Evolutionary conservation across 2,329 filamentous ascomycete genomes (phyloP), one percentile per base, ranked within the genome.

Genomic region (Aspergillus sp.): DNA sequence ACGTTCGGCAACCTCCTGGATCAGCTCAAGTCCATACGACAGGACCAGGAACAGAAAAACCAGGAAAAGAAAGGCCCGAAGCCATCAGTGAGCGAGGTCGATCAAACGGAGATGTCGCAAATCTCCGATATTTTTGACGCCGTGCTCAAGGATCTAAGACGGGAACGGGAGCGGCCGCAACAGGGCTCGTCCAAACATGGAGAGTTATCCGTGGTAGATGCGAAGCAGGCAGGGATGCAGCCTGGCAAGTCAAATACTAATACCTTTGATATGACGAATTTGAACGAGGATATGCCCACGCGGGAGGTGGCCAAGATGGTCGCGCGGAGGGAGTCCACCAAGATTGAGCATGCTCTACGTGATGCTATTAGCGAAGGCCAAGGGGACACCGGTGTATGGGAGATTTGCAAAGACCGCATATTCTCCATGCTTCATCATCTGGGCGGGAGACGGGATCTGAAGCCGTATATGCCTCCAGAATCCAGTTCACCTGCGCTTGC

Each of bases 351-450:
- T 5, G 47, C 51, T 11, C 44, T 63, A 4, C 48, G 48, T 28
- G 38, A 41, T 11, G 48, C 49, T 15, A 40, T 58, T 32, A 32
- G 49, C 22, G 34, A 45, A 5, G 41, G 47, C n/a, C 46, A 45
- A 24, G 49, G 54, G 14, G 60, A 64, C 24, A 35, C 49, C 15
- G 56, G 48, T 3, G 40, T 64, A 8, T 64, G 60, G 61, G 47
- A 52, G 8, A 45, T 64, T 5, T 62, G 61, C 33, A 51, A 57
- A 36, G 40, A 52, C n/a, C 48, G 48, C 15, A 53, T 64, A n/a
- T 65, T 65, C 40, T 52, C 50, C 12, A 50, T 64, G 42, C 34
- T 61, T 7, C 40, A 38, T 6, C 42, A 52, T 33, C 37, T 61
- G 7, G 48, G 24, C 31, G 29, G 15, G 24, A 24, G 13, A 22